Percentiles rank a stretch among this genome's conserved stretches.
Evolutionary conservation across 306 rosid genomes (phyloP).

Genomic region (Datisca glomerata): DNA sequence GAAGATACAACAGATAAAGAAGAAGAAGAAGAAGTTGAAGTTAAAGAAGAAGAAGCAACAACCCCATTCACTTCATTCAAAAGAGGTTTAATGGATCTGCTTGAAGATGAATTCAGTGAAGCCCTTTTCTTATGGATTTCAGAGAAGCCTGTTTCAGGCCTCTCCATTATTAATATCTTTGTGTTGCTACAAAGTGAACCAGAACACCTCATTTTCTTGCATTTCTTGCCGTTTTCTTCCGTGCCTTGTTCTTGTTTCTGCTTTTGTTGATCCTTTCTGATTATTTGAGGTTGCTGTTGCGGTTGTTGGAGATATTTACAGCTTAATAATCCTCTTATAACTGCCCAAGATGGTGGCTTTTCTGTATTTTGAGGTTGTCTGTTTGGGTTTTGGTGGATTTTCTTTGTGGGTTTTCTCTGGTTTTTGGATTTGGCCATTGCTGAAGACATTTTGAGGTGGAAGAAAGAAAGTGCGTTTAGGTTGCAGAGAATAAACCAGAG

Average conservation of each 20-base stretch:
- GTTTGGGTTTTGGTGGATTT: slow-evolving; percentile 19
- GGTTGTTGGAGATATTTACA: slow-evolving; percentile 57
- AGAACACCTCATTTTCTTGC: slow-evolving; percentile 93
- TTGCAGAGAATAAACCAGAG: background rate
- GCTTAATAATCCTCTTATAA: slow-evolving; percentile 56
- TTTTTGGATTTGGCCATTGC: background rate
- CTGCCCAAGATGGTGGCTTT: slow-evolving; percentile 71
- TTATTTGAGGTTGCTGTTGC: slow-evolving; percentile 21
- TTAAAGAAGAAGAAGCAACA: slow-evolving; percentile 39
- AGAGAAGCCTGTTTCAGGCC: slow-evolving; percentile 50
- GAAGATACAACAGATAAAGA: slow-evolving; percentile 1
- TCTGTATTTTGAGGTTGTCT: slow-evolving; percentile 39
- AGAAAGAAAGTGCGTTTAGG: background rate
- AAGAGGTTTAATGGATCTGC: slow-evolving; percentile 54
- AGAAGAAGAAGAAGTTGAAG: slow-evolving; percentile 39
- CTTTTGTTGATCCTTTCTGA: slow-evolving; percentile 30
- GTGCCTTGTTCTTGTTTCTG: slow-evolving; percentile 33
- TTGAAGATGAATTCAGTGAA: slow-evolving; percentile 29
- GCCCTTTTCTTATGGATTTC: slow-evolving; percentile 57
- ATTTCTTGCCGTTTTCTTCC: slow-evolving; percentile 57
- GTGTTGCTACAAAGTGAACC: slow-evolving; percentile 85
- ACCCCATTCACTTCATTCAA: slow-evolving; percentile 46
- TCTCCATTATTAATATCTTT: slow-evolving; percentile 53
- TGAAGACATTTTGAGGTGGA: background rate
- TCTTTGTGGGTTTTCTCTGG: background rate